Percentiles rank a stretch among this genome's conserved stretches.
Evolutionary conservation across 129 eudicot species (phyloP).

Genomic region (Ambrosia trifida): DNA sequence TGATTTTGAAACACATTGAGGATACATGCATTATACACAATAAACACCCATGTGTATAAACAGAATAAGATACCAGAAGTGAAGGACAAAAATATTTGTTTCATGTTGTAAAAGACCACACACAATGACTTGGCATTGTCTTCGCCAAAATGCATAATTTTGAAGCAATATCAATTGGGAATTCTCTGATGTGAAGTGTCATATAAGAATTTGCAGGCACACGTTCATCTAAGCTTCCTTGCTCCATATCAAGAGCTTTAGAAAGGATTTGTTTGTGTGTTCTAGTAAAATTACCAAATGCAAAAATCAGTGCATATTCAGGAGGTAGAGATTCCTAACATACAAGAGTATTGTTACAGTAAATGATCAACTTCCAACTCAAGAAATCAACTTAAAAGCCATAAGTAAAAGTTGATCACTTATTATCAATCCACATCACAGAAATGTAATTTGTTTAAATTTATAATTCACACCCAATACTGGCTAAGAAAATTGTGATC

Average conservation of each 20-base stretch:
- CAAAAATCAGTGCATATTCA: conserved; percentile 80
- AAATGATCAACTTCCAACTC: no score
- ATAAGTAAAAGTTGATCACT: no score
- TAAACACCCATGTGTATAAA: no score
- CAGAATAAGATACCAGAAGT: conserved; percentile 60
- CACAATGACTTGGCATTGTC: conserved; percentile 58
- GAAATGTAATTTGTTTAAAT: no score
- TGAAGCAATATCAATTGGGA: conserved; percentile 59
- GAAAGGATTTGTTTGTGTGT: conserved; percentile 81
- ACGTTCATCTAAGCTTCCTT: conserved; percentile 49
- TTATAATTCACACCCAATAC: no score
- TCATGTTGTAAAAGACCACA: conserved; percentile 92
- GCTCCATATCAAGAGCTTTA: conserved; percentile 69
- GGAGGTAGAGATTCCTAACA: conserved; percentile 88
- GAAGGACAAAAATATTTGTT: conserved; percentile 92
- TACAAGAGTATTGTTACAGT: background rate
- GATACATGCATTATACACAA: conserved; percentile 49
- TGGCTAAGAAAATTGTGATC: no score
- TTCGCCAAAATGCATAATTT: conserved; percentile 43
- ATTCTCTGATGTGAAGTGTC: conserved; percentile 69
- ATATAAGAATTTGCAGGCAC: conserved; percentile 63
- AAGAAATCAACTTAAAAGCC: no score
- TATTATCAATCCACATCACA: no score
- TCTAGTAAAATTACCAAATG: conserved; percentile 78
- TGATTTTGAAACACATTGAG: conserved; percentile 89